These are phyloP conservation scores for Fusarium sp. DNA, from an alignment of 2,329 filamentous ascomycete species.

Conservation along the genomic window DNA sequence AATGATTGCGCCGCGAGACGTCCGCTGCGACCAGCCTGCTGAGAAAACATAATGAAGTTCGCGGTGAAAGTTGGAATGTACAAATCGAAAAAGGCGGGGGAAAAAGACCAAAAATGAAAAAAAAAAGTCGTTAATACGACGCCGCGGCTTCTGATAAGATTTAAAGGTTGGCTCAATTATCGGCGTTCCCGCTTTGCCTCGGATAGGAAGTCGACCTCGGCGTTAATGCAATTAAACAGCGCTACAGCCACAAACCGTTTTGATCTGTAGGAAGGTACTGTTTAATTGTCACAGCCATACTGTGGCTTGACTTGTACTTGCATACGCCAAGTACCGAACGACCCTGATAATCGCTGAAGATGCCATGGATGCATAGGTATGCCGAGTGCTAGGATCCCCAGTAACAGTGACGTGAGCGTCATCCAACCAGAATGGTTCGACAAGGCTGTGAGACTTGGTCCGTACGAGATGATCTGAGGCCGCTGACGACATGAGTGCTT, in stretches of 20 bases:
- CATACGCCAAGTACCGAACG: conserved; percentile 9
- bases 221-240: conserved; percentile 39
- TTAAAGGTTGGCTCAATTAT: conserved; percentile 31
- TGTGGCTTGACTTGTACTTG: conserved; percentile 6
- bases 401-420: conserved; percentile 36
- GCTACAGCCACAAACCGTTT: neutral
- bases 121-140: conserved; percentile 15
- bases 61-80: neutral
- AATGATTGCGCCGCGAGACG: conserved; percentile 44
- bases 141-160: conserved; percentile 30
- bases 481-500: conserved; percentile 40
- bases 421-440: conserved; percentile 35
- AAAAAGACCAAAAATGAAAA: neutral
- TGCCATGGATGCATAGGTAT: neutral
- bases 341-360: conserved; percentile 11
- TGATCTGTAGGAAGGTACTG: neutral
- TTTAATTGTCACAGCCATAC: neutral
- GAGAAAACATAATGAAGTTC: conserved; percentile 39
- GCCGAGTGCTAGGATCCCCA: conserved; percentile 20
- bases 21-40: conserved; percentile 43
- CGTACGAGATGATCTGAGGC: conserved; percentile 34
- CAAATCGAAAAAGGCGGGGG: neutral
- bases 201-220: conserved; percentile 40
- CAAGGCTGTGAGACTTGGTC: conserved; percentile 31
- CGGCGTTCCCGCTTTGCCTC: conserved; percentile 40